Evolutionary conservation across 139 green algal genomes (phyloP).

Genomic region (Volvox africanus): DNA sequence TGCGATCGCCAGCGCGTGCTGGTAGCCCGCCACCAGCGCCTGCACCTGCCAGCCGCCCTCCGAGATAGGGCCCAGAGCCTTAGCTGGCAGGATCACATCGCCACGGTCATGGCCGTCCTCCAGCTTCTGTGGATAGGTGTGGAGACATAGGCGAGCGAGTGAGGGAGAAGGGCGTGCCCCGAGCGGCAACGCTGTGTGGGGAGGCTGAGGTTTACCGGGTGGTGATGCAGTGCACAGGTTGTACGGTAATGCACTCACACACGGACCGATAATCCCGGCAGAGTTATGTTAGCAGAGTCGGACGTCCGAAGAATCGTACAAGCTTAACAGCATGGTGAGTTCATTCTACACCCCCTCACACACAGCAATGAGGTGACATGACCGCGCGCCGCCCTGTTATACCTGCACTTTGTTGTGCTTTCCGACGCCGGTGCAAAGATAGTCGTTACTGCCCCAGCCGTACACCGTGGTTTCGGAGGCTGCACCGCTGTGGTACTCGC

Average conservation of each 20-base stretch:
- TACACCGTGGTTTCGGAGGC: conserved; percentile 53
- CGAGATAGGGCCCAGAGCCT: conserved; percentile 38
- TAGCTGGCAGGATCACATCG: conserved; percentile 40
- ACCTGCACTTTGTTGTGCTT: conserved; percentile 42
- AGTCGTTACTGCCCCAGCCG: conserved; percentile 70
- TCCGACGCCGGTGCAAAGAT: conserved; percentile 55
- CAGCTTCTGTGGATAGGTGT: conserved; percentile 20
- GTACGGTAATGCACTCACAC: no score
- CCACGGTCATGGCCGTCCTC: conserved; percentile 48
- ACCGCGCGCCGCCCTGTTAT: not conserved
- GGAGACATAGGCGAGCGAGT: not conserved
- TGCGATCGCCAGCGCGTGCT: conserved; percentile 67
- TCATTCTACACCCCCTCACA: no score
- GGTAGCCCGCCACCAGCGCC: conserved; percentile 65
- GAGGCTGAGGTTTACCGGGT: not conserved
- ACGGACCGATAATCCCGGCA: no score
- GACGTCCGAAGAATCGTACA: no score
- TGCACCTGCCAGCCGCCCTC: conserved; percentile 58
- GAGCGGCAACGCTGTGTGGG: not conserved
- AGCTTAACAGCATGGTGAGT: no score
- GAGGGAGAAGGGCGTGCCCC: not conserved
- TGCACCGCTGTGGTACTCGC: conserved; percentile 74
- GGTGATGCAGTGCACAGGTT: not conserved
- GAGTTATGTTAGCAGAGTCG: no score
- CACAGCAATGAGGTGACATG: no score